Base-by-base conservation (phyloP, 176 grass and related monocot genomes). In the Oryza australiensis region DNA sequence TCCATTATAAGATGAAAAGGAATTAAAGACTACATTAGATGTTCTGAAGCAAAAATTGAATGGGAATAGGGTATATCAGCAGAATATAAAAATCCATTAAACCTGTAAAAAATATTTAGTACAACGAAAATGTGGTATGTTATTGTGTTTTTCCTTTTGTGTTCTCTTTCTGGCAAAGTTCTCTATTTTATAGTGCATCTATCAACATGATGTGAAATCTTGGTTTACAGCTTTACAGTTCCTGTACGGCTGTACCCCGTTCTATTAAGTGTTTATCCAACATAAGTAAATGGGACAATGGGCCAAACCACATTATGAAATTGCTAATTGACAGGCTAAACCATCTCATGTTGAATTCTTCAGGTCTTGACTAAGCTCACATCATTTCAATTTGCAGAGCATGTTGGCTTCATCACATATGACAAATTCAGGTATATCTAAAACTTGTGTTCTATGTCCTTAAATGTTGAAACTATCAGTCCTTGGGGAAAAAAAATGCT, bases 351-450 rank as follows among this genome's bases (percentile, higher is more conserved):
- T 68, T 75, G 27, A 32, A 82, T 53, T 67, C 32, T 72, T 48
- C 2, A 76, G 11, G 48, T 1, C 34, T 35, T 75, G 3, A 0
- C 4, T 26, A 11, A 75, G 48, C 1, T 4, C 8, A 62, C 15
- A 76, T 27, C 37, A 29, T 64, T 16, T 29, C 65, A 53, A 14
- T 72, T 73, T n/a, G 27, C 22, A 71, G 53, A 14, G 76, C 23
- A 27, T 24, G 26, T 18, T 60, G 10, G 27, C 4, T 68, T 68
- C 12, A 18, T 42, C 14, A 22, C 27, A 45, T 37, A 60, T 24
- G 2, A 83, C 33, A 81, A 33, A 20, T 86, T 62, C 35, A 62
- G 42, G 32, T 23, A 41, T 86, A 2, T 68, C 40, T 49, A 23
- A 68, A 37, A 26, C 24, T 37, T 68, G 7, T 34, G 18, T 53